Evolutionary conservation across 257 asterid genomes (phyloP).

Genomic region (Striga asiatica): DNA sequence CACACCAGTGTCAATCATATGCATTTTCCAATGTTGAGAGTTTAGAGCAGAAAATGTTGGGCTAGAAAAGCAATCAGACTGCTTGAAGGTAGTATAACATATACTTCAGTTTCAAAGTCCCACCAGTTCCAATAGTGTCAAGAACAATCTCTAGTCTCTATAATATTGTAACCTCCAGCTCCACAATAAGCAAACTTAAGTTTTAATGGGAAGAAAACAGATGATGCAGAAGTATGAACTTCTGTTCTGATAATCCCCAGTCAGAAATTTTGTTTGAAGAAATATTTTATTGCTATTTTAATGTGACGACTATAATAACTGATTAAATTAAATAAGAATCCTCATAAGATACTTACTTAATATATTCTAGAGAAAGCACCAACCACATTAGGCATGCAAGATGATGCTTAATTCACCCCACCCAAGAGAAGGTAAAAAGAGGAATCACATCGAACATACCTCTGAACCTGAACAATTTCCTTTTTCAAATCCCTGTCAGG

Average conservation of each 20-base stretch:
- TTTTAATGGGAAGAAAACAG: not conserved
- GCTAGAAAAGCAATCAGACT: too few species aligned
- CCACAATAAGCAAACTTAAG: not conserved
- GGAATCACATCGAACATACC: conserved; percentile 31
- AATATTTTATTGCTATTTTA: not conserved
- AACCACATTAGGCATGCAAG: not conserved
- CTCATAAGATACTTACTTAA: too few species aligned
- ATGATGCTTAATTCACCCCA: conserved; percentile 8
- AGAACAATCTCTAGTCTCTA: too few species aligned
- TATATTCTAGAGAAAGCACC: conserved; percentile 10
- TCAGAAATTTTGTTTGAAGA: not conserved
- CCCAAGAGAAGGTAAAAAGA: conserved; percentile 11
- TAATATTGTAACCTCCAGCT: not conserved
- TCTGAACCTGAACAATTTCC: conserved; percentile 70
- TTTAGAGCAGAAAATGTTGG: too few species aligned
- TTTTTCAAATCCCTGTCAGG: conserved; percentile 79
- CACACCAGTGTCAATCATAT: too few species aligned
- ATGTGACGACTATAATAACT: not conserved
- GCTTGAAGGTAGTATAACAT: too few species aligned
- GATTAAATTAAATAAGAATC: not conserved
- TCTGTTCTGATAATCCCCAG: not conserved
- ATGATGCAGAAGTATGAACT: not conserved
- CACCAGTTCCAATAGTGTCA: too few species aligned
- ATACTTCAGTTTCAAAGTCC: too few species aligned
- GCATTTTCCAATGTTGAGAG: too few species aligned